These are phyloP conservation scores for Xylariaceae sp. DNA, from an alignment of 2,329 filamentous ascomycete genomes.

Conservation along the genomic window DNA sequence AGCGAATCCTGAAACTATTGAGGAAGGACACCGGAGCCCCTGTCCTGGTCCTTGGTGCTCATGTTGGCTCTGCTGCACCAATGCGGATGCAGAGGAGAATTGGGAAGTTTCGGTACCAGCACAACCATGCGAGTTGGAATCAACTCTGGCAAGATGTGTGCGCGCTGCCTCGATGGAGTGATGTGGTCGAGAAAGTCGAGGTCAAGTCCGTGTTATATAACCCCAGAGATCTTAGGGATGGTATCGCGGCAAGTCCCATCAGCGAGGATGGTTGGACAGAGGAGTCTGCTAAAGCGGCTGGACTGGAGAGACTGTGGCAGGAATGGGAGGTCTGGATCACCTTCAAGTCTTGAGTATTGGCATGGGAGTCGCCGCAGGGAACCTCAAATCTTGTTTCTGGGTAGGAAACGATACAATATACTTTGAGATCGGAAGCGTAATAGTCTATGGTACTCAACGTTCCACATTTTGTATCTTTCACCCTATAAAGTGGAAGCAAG, in stretches of 20 bases:
- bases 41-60: slow-evolving; percentile 31
- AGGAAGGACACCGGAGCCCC: slow-evolving; percentile 28
- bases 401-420: too few species aligned
- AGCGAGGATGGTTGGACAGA: slow-evolving; percentile 9
- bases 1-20: slow-evolving; percentile 30
- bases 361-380: too few species aligned
- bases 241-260: background rate
- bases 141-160: slow-evolving; percentile 25
- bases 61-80: slow-evolving; percentile 17
- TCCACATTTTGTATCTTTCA: too few species aligned
- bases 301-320: slow-evolving; percentile 17
- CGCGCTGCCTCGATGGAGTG: slow-evolving; percentile 18
- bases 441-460: too few species aligned
- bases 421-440: too few species aligned
- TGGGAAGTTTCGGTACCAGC: slow-evolving; percentile 19
- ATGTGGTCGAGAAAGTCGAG: slow-evolving; percentile 18
- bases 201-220: slow-evolving; percentile 22
- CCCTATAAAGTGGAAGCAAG: too few species aligned
- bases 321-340: slow-evolving; percentile 28
- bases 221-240: background rate
- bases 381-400: too few species aligned
- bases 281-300: slow-evolving; percentile 2
- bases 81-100: slow-evolving; percentile 3
- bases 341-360: slow-evolving; percentile 12
- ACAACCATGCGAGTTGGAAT: slow-evolving; percentile 24